Conservation (phyloP, 2,329 filamentous ascomycete genomes). For the Nothophaeocryptopus gaeumannii region DNA sequence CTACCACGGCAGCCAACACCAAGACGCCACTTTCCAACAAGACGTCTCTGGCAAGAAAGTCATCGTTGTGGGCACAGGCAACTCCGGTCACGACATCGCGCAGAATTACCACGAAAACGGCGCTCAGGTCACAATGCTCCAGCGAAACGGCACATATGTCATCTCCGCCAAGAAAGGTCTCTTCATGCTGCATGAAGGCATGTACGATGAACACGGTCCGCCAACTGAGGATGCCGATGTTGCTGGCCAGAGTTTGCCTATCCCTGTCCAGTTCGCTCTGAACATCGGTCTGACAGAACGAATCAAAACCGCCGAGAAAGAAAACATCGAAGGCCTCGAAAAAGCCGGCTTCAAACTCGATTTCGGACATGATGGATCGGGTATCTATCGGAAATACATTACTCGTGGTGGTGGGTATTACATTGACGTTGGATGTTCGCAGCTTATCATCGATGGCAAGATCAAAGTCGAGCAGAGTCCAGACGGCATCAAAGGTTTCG, state of each 20-base stretch:
- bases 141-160: conserved; percentile 64
- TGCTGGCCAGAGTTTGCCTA: conserved; percentile 56
- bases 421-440: conserved; percentile 64
- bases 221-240: conserved; percentile 66
- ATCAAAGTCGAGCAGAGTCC: conserved; percentile 56
- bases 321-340: conserved; percentile 37
- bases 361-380: conserved; percentile 54
- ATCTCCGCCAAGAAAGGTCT: conserved; percentile 57
- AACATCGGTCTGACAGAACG: conserved; percentile 48
- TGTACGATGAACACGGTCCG: conserved; percentile 53
- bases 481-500: conserved; percentile 54
- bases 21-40: conserved; percentile 8
- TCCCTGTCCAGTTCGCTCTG: conserved; percentile 58
- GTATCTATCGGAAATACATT: conserved; percentile 62
- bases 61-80: conserved; percentile 50
- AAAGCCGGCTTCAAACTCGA: conserved; percentile 62
- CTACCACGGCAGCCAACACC: conserved; percentile 10
- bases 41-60: conserved; percentile 42
- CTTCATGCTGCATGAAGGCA: conserved; percentile 46
- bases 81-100: conserved; percentile 51
- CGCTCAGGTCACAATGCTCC: conserved; percentile 66
- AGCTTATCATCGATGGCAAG: conserved; percentile 62
- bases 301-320: conserved; percentile 35
- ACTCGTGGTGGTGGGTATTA: conserved; percentile 68
- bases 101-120: conserved; percentile 60